Evolutionary conservation across 495 filamentous ascomycete genomes (phyloP).

Genomic region (Podospora appendiculata): DNA sequence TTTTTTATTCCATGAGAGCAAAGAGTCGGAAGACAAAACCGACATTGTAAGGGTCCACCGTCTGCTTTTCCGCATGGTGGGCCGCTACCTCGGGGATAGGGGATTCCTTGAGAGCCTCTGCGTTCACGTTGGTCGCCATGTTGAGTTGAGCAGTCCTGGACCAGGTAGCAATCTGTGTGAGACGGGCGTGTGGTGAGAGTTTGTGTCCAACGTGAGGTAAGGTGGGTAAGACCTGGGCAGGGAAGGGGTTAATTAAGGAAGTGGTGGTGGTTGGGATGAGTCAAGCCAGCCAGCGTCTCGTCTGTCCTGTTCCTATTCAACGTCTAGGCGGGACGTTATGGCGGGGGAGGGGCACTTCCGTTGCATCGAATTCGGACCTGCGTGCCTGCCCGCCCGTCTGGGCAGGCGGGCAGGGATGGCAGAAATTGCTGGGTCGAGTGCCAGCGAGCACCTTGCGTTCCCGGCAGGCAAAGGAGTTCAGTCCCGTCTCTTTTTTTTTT

Average conservation of each 20-base stretch:
- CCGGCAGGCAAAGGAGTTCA: conserved; percentile 9
- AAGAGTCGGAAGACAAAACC: not conserved
- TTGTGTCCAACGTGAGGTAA: too few species aligned
- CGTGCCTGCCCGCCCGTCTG: not conserved
- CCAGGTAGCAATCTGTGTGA: not conserved
- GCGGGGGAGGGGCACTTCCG: conserved; percentile 11
- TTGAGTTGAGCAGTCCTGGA: not conserved
- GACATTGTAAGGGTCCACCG: conserved; percentile 64
- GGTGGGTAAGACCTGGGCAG: too few species aligned
- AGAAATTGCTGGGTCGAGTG: not conserved
- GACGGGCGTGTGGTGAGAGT: too few species aligned
- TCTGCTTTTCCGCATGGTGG: conserved; percentile 41
- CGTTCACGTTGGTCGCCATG: conserved; percentile 21
- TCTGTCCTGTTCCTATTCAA: not conserved
- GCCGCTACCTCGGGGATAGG: conserved; percentile 12
- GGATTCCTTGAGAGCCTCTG: conserved; percentile 21
- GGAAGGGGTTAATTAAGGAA: too few species aligned
- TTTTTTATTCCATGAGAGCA: too few species aligned
- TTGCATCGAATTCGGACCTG: not conserved
- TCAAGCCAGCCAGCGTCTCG: not conserved
- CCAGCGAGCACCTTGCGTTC: not conserved
- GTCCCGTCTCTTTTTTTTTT: not conserved
- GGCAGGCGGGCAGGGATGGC: conserved; percentile 2
- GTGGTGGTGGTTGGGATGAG: not conserved
- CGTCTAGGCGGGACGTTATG: not conserved